These are phyloP conservation scores for Tuber borchii DNA, from an alignment of 495 filamentous ascomycete genomes.

Conservation along the genomic window DNA sequence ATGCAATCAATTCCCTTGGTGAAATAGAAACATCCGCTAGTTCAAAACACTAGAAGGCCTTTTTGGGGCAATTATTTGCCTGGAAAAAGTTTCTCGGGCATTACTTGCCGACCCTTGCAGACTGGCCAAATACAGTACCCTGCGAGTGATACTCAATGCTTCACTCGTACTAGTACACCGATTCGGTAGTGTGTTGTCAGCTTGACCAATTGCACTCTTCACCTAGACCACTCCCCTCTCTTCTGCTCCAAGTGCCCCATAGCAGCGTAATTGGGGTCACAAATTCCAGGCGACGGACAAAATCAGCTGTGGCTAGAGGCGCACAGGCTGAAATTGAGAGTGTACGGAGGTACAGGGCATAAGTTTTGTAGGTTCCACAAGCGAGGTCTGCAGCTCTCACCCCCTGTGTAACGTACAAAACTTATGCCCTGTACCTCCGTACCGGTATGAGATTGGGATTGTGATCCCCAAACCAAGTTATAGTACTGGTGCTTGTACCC, in stretches of 20 bases:
- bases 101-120: neutral
- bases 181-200: neutral
- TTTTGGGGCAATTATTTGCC: neutral
- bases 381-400: no score
- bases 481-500: neutral
- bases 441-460: neutral
- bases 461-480: neutral
- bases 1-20: neutral
- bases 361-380: no score
- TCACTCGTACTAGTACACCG: neutral
- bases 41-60: neutral
- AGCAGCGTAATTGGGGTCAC: neutral
- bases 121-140: neutral
- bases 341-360: no score
- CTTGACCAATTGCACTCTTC: neutral
- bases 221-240: neutral
- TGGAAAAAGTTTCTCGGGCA: neutral
- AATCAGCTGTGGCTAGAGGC: neutral
- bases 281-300: neutral
- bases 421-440: no score
- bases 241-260: neutral
- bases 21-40: neutral
- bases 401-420: no score
- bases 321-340: neutral
- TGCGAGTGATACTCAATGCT: slow-evolving; percentile 1